Percentiles rank a stretch among this genome's conserved stretches.
Evolutionary conservation across 805 yeast species (phyloP).

Genomic region (Osmozyma mogii): DNA sequence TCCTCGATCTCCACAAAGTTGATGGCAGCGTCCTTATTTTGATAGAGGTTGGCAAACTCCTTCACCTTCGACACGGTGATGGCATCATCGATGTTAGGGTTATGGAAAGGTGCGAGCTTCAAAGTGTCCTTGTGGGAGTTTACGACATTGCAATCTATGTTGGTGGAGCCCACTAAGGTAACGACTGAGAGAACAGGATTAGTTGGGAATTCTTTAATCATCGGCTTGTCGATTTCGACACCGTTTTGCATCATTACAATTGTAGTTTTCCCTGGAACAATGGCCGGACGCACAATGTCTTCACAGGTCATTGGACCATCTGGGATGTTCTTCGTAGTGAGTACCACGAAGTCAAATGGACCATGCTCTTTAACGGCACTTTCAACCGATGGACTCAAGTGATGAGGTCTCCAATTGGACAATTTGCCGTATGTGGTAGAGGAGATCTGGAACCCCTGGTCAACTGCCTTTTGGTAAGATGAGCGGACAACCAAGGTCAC

Average conservation of each 20-base stretch:
- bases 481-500: slow-evolving; percentile 62
- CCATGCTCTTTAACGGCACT: slow-evolving; percentile 28
- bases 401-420: slow-evolving; percentile 46
- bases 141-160: slow-evolving; percentile 35
- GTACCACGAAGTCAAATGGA: slow-evolving; percentile 49
- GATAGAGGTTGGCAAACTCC: slow-evolving; percentile 30
- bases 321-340: slow-evolving; percentile 60
- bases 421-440: slow-evolving; percentile 57
- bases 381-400: slow-evolving; percentile 36
- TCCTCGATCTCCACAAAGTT: slow-evolving; percentile 22
- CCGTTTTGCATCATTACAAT: slow-evolving; percentile 62
- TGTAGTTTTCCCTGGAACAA: slow-evolving; percentile 25
- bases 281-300: slow-evolving; percentile 27
- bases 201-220: slow-evolving; percentile 43
- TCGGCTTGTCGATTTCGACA: slow-evolving; percentile 51
- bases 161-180: slow-evolving; percentile 54
- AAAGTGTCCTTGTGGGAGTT: slow-evolving; percentile 47
- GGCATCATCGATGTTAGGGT: slow-evolving; percentile 10
- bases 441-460: slow-evolving; percentile 50
- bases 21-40: slow-evolving; percentile 15
- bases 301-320: slow-evolving; percentile 40
- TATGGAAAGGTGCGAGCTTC: slow-evolving; percentile 44
- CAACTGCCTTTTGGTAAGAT: slow-evolving; percentile 45
- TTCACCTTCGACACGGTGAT: slow-evolving; percentile 12
- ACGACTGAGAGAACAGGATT: slow-evolving; percentile 54